Conservation (phyloP, 768 basidiomycete genomes). For the Rhodotorula kratochvilovae region DNA sequence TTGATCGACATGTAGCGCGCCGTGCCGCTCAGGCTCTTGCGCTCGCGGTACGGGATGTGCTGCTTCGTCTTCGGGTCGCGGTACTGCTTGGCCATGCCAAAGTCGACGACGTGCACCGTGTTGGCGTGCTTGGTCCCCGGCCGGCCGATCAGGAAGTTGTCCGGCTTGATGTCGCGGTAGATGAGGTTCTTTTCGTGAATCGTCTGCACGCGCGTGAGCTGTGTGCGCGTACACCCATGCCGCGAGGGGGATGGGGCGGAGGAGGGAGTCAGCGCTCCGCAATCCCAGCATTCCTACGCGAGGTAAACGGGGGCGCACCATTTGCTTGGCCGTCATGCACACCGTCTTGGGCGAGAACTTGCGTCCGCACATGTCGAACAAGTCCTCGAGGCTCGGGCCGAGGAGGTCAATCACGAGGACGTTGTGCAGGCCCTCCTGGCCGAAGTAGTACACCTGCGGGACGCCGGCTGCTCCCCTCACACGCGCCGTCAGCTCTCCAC, state of each 20-base stretch:
- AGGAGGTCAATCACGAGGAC: constrained; percentile 97
- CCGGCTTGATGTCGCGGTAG: constrained; percentile 98
- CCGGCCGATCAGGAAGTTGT: constrained; percentile 96
- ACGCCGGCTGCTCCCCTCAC: constrained; percentile 66
- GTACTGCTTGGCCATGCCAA: constrained; percentile 99
- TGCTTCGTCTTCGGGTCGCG: constrained; percentile 99
- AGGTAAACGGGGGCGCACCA: constrained; percentile 60
- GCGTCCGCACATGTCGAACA: constrained; percentile 98
- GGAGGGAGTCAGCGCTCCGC: neutral
- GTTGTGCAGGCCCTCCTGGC: constrained; percentile 97
- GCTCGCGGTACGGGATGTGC: constrained; percentile 97
- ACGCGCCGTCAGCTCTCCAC: neutral
- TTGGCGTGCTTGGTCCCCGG: constrained; percentile 86
- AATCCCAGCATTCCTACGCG: neutral
- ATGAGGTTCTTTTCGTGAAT: constrained; percentile 99
- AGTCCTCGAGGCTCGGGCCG: constrained; percentile 91
- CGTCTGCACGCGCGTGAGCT: constrained; percentile 92
- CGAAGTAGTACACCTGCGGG: constrained; percentile 99
- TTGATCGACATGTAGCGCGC: constrained; percentile 99
- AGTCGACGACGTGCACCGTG: constrained; percentile 67
- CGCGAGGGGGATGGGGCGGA: too few relatives aligned
- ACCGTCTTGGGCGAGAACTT: constrained; percentile 98
- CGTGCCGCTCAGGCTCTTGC: constrained; percentile 93
- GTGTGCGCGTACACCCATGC: constrained; percentile 14
- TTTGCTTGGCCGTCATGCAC: constrained; percentile 97